Evolutionary conservation across 164 flowering plant species (phyloP), one percentile per base, ranked within the genome.

Genomic region (Taxillus chinensis): DNA sequence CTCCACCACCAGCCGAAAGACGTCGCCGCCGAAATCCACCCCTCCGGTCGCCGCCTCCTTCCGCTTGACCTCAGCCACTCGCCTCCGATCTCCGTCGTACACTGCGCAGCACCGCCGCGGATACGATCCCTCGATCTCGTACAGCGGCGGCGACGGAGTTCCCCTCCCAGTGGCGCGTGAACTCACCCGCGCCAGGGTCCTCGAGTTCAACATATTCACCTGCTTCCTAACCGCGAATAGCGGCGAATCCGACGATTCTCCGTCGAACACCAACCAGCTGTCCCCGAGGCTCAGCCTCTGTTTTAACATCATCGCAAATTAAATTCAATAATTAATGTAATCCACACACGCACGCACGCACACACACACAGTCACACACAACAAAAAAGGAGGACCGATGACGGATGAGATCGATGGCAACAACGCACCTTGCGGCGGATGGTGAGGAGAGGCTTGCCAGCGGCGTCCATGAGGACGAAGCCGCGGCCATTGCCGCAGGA

Each of bases 381-480:
- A 27, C 0, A 27, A 27, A 27, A 43, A 43, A 43, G 10, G 46
- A 43, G 10, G 13, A 48, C 4, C 2, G 51, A 48, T 4, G 51
- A 11, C 4, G 9, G 51, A 48, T 0, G 51, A 43, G 8, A 43
- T 43, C 7, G 8, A 43, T 43, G 10, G 8, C 7, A 43, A 43
- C 7, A 43, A 43, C 46, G 13, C 70, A 90, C 97, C 97, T 88
- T 91, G 61, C 92, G 89, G 45, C 96, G 95, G 77, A 91, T 77
- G 65, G 90, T 83, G 72, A 85, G 78, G 45, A 88, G 86, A 14
- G 90, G 76, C 14, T 61, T 73, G 64, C 97, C 97, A 15, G 70
- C 46, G 57, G 81, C 86, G 61, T 91, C 90, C 97, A 91, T 88
- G 52, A 91, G 90, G 17, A 88, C 65, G 68, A 88, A 79, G 75